A percentile compares a stretch with the other conserved stretches of the same genome.
Evolutionary conservation across 108 stramenopile genomes (phyloP).

Genomic region (Conticribra guillardii): DNA sequence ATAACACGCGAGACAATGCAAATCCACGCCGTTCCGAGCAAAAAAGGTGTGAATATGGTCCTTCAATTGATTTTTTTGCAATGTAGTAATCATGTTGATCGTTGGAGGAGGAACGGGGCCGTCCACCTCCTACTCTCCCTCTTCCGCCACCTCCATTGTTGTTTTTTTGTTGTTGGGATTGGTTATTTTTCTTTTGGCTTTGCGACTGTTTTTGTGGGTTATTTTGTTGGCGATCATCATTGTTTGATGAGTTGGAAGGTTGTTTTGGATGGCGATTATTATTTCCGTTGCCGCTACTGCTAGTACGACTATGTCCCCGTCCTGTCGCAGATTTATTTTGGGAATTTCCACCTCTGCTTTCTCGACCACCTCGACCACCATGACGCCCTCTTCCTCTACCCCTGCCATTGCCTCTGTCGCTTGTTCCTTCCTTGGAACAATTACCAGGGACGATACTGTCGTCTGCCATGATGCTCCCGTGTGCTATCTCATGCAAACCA

Average conservation of each 20-base stretch:
- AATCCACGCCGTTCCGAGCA: conserved; percentile 46
- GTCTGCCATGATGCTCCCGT: too few species aligned
- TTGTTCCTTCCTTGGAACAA: conserved; percentile 4
- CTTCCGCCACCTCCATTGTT: conserved; percentile 8
- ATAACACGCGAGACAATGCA: conserved; percentile 37
- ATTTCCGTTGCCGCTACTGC: not conserved
- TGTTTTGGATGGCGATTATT: conserved; percentile 6
- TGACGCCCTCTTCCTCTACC: conserved; percentile 11
- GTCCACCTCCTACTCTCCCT: conserved; percentile 3
- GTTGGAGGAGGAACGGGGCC: conserved; percentile 32
- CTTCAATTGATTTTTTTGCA: conserved; percentile 27
- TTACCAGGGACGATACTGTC: too few species aligned
- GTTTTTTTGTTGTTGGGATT: conserved; percentile 2
- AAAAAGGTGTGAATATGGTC: conserved; percentile 41
- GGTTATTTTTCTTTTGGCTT: not conserved
- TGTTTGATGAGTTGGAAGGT: not conserved
- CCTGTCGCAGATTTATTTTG: not conserved
- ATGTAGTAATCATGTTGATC: conserved; percentile 1
- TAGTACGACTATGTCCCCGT: conserved; percentile 2
- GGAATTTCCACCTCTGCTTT: not conserved
- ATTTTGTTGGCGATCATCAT: too few species aligned
- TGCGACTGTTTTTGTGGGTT: not conserved
- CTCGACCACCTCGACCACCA: conserved; percentile 1
- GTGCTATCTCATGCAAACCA: too few species aligned
- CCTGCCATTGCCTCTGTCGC: conserved; percentile 6